phyloP scores from a whole-genome alignment of 352 stramenopile genomes.

The Phytophthora agathidicida region DNA sequence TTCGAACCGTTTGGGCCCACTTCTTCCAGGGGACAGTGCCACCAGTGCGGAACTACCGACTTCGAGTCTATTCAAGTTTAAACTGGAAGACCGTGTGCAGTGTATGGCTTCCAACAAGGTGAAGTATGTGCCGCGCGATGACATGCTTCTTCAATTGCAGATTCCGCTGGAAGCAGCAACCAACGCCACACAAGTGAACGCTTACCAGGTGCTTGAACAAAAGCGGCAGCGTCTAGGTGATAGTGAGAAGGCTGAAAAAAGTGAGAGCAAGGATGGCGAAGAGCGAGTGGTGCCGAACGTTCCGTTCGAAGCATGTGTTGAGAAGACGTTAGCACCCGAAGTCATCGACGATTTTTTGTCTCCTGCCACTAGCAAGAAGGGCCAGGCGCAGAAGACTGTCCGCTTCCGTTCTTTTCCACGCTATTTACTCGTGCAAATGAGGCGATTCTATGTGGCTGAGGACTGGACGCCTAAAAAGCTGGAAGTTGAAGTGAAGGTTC shows the following conservation, averaged over 20 bases:
- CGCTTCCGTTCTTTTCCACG: constrained; percentile 95
- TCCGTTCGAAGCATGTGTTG: constrained; percentile 94
- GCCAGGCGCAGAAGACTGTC: constrained; percentile 76
- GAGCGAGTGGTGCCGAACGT: constrained; percentile 92
- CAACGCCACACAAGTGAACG: constrained; percentile 86
- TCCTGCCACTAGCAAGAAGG: constrained; percentile 76
- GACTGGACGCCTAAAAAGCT: constrained; percentile 98
- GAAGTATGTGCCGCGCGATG: constrained; percentile 86
- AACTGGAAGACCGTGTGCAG: constrained; percentile 84
- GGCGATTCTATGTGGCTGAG: constrained; percentile 96
- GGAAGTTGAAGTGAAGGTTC: constrained; percentile 96
- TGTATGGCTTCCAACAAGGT: constrained; percentile 81
- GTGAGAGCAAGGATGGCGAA: constrained; percentile 37
- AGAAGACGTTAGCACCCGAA: constrained; percentile 91
- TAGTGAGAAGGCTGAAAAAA: constrained; percentile 35
- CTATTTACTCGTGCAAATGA: constrained; percentile 97
- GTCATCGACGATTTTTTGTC: constrained; percentile 93
- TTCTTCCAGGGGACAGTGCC: constrained; percentile 42
- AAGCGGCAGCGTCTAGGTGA: constrained; percentile 89
- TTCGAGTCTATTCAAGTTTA: constrained; percentile 94
- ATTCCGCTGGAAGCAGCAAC: constrained; percentile 89
- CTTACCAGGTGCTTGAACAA: constrained; percentile 86
- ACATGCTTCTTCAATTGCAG: constrained; percentile 83
- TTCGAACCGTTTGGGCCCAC: constrained; percentile 49
- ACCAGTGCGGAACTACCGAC: constrained; percentile 60